Evolutionary conservation across 202 grass and related monocot genomes (phyloP), one percentile per base, ranked within the genome.

Genomic region (Cymbopogon flexuosus): DNA sequence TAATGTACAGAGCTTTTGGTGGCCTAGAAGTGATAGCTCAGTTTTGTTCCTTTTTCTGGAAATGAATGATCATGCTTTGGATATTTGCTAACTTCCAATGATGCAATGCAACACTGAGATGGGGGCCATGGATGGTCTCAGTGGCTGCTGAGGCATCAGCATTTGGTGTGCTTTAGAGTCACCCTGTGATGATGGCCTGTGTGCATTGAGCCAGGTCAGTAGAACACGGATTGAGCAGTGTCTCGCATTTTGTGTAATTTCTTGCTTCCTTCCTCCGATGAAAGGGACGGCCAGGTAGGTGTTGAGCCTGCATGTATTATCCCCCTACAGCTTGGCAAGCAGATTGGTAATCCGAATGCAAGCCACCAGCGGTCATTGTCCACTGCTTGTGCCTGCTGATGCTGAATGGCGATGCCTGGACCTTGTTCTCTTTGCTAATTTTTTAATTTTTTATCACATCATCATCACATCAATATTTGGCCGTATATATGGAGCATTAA

Each of bases 121-220:
- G 84, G 87, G 87, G 88, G 5, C 73, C 87, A 82, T 82, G 22
- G 69, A 33, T 72, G 72, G 81, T 56, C 33, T 62, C 46, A 82
- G 87, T 89, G 79, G 69, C 79, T 14, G 83, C 88, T 89, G 88
- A 89, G 79, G 36, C 88, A 83, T 63, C 83, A 70, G 88, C 88
- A 79, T 75, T 89, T 83, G 76, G 62, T 70, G 74, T 23, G 51
- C 68, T 65, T 78, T 60, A 21, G 68, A 73, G 83, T 86, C 88
- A 75, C 61, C 79, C 60, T 52, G 62, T 63, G 69, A 83, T 86
- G 83, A 75, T 89, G 88, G 79, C 54, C 43, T 82, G 65, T 86
- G 79, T 84, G 77, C 77, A 46, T 71, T 83, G 68, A 36, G 31
- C 54, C 35, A 63, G 76, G 31, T 33, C 31, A 33, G 31, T 33